Evolutionary conservation across 495 filamentous ascomycete genomes (phyloP).

Genomic region (Penicillium tannophilum): DNA sequence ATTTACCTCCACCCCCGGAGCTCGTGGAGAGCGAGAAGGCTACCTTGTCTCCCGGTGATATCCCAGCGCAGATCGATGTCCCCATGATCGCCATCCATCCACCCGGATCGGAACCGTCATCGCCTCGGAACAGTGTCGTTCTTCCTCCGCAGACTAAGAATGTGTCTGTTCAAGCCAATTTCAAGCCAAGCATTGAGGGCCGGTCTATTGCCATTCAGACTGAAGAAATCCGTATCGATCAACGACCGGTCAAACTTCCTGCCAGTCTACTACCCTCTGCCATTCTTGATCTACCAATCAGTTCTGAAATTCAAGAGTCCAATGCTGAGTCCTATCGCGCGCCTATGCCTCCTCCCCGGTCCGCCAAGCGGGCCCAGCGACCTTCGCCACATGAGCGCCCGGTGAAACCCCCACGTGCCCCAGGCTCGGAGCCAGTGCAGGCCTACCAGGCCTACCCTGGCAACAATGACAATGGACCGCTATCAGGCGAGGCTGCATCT

Average conservation of each 20-base stretch:
- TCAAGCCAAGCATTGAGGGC: conserved; percentile 36
- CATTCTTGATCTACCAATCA: conserved; percentile 42
- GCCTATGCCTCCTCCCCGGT: conserved; percentile 39
- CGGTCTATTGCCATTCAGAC: conserved; percentile 74
- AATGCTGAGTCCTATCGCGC: conserved; percentile 32
- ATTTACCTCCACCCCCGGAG: conserved; percentile 15
- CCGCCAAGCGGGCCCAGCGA: conserved; percentile 29
- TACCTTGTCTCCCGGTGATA: conserved; percentile 24
- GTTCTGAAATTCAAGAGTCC: conserved; percentile 17
- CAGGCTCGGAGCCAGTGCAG: conserved; percentile 53
- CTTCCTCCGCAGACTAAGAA: conserved; percentile 67
- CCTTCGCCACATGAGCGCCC: conserved; percentile 13
- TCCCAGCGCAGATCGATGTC: conserved; percentile 41
- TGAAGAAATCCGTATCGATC: conserved; percentile 80
- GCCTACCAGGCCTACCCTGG: conserved; percentile 78
- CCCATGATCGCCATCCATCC: conserved; percentile 69
- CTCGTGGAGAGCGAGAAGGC: conserved; percentile 15
- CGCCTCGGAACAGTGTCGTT: conserved; percentile 60
- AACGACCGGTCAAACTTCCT: conserved; percentile 70
- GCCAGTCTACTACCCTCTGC: conserved; percentile 76
- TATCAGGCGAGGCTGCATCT: conserved; percentile 58
- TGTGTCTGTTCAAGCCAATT: conserved; percentile 55
- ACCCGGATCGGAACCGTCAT: conserved; percentile 63
- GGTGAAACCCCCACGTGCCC: conserved; percentile 24
- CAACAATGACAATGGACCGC: conserved; percentile 79